These are phyloP conservation scores for Amanita exitialis DNA, from an alignment of 768 basidiomycete genomes.

Conservation along the genomic window DNA sequence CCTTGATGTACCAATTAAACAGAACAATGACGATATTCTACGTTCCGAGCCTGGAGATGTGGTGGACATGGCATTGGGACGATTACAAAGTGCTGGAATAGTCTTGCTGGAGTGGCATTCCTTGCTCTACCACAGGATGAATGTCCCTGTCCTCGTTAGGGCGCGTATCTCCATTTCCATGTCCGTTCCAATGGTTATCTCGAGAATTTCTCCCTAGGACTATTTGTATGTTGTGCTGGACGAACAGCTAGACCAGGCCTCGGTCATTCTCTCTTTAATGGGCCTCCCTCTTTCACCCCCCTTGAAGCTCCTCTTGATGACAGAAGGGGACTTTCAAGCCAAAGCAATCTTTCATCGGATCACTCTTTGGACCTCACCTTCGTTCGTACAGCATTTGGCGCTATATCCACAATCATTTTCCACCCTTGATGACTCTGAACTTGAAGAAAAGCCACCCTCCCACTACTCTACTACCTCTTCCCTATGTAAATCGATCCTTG, in stretches of 20 bases:
- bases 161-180: constrained; percentile 9
- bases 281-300: constrained; percentile 15
- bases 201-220: neutral
- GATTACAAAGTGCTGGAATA: constrained; percentile 12
- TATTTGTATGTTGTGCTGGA: constrained; percentile 16
- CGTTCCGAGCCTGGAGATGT: constrained; percentile 12
- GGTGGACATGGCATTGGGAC: constrained; percentile 17
- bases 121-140: constrained; percentile 16
- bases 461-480: constrained; percentile 9
- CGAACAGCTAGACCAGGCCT: constrained; percentile 12
- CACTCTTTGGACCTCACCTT: constrained; percentile 9
- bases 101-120: constrained; percentile 18
- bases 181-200: neutral
- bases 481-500: constrained; percentile 13
- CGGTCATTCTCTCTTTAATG: constrained; percentile 12
- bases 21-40: constrained; percentile 7
- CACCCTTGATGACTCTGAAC: constrained; percentile 13
- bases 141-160: constrained; percentile 15
- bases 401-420: constrained; percentile 18
- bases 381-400: constrained; percentile 12
- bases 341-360: constrained; percentile 15
- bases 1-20: constrained; percentile 1
- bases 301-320: constrained; percentile 9
- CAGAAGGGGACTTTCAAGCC: constrained; percentile 15
- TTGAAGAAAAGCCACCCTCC: constrained; percentile 9